Conservation (phyloP, 2,329 filamentous ascomycete species). For the Ascochyta koolunga region DNA sequence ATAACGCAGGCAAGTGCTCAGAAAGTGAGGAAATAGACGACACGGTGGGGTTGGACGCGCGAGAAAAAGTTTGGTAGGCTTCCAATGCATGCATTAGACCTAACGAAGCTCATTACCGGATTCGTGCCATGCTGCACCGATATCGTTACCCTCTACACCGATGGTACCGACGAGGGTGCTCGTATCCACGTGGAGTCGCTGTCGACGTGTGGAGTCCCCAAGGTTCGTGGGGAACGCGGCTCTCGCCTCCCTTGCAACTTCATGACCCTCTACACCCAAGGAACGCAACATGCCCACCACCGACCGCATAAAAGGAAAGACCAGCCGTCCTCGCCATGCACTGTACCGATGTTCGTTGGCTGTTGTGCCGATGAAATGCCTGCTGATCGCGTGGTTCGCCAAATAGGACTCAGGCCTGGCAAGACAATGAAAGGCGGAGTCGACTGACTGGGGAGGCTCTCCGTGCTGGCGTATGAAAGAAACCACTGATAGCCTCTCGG, state of each 20-base stretch:
- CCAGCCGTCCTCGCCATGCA: constrained; percentile 23
- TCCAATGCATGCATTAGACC: constrained; percentile 8
- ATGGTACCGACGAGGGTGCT: constrained; percentile 13
- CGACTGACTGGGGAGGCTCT: constrained; percentile 9
- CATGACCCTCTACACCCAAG: constrained; percentile 13
- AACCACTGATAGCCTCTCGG: constrained; percentile 20
- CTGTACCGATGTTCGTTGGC: constrained; percentile 27
- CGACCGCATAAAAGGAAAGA: constrained; percentile 2
- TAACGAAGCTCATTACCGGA: constrained; percentile 15
- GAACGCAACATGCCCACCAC: constrained; percentile 7
- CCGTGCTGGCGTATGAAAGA: constrained; percentile 4
- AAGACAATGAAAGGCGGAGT: constrained; percentile 5
- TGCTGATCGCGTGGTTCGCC: constrained; percentile 11
- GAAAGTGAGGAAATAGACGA: constrained; percentile 1
- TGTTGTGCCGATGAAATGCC: constrained; percentile 20
- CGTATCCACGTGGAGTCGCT: constrained; percentile 27
- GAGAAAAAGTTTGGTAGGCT: constrained; percentile 18
- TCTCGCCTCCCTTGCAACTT: constrained; percentile 8
- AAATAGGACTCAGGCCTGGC: neutral
- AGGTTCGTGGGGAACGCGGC: constrained; percentile 22
- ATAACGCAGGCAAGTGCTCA: neutral
- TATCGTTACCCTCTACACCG: constrained; percentile 26
- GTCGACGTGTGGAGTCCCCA: constrained; percentile 24
- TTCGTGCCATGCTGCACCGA: constrained; percentile 34
- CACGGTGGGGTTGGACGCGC: constrained; percentile 10